Conservation (phyloP, 1,284 basidiomycete genomes). For the Rhizoctonia solani region DNA sequence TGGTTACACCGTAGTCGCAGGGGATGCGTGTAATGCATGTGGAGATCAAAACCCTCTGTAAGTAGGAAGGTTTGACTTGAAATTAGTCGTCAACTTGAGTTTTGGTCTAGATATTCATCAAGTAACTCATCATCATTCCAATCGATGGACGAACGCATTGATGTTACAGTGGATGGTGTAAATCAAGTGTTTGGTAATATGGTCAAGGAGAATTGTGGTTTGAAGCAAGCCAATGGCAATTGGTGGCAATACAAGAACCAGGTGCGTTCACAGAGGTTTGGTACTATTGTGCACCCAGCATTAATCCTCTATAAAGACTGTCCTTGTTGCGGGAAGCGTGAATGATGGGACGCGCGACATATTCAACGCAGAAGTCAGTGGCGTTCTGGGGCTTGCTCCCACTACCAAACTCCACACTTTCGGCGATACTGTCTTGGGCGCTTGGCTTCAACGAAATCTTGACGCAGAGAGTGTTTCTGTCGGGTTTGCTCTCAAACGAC, state of each 20-base stretch:
- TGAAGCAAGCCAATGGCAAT: constrained; percentile 12
- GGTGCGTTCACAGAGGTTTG: background rate
- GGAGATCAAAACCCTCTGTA: constrained; percentile 19
- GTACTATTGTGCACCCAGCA: background rate
- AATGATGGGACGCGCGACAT: constrained; percentile 29
- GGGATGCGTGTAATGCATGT: constrained; percentile 8
- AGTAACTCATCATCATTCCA: constrained; percentile 15
- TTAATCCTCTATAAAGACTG: background rate
- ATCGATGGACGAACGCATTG: background rate
- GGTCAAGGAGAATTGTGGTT: constrained; percentile 20
- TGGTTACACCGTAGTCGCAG: constrained; percentile 21
- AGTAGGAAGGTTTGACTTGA: no score
- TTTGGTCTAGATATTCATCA: background rate
- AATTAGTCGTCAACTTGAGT: background rate
- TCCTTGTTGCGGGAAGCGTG: constrained; percentile 8
- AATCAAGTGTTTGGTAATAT: constrained; percentile 20
- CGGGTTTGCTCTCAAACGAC: constrained; percentile 21
- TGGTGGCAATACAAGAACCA: constrained; percentile 30
- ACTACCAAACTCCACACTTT: background rate
- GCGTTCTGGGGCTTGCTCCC: constrained; percentile 9
- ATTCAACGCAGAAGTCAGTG: constrained; percentile 12
- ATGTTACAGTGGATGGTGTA: constrained; percentile 15
- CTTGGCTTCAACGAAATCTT: constrained; percentile 12
- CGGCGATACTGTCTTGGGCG: constrained; percentile 8
- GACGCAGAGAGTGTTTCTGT: constrained; percentile 20